These are phyloP conservation scores for Amyloporia xantha DNA, from an alignment of 768 basidiomycete species.

Conservation along the genomic window DNA sequence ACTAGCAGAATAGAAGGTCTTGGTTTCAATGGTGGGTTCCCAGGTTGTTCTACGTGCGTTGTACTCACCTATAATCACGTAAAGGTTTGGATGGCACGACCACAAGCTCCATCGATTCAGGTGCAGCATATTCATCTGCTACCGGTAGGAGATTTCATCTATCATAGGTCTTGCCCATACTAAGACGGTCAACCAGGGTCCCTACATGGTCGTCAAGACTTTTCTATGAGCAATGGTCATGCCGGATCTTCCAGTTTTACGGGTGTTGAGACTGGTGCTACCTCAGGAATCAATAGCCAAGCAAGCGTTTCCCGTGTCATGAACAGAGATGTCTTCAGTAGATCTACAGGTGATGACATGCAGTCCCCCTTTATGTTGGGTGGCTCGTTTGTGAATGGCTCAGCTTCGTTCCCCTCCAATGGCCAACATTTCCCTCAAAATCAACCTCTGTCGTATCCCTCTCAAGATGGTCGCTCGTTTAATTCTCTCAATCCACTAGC, in stretches of 20 bases:
- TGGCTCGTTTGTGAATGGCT: background rate
- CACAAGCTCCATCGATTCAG: background rate
- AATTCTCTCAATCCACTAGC: conserved; percentile 17
- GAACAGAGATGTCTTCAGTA: conserved; percentile 16
- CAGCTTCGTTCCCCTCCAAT: conserved; percentile 11
- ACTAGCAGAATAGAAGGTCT: conserved; percentile 30
- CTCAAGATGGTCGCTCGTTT: conserved; percentile 16
- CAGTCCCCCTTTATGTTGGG: background rate
- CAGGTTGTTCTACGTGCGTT: no score
- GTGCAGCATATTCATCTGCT: background rate
- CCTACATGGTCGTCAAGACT: background rate
- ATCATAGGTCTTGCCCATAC: background rate
- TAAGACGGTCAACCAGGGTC: background rate
- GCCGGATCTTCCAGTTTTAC: conserved; percentile 6
- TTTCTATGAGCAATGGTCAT: conserved; percentile 8
- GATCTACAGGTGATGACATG: background rate
- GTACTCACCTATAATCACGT: no score
- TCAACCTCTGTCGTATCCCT: conserved; percentile 6
- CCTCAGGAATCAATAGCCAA: conserved; percentile 5
- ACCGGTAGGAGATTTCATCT: background rate
- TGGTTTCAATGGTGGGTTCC: conserved; percentile 26
- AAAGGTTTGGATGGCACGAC: background rate
- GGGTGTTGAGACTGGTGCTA: conserved; percentile 10
- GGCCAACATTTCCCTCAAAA: conserved; percentile 17
- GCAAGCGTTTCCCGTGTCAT: conserved; percentile 8